These are phyloP conservation scores for Excoecaria cochinchinensis DNA, from an alignment of 345 rosid species.

Conservation along the genomic window DNA sequence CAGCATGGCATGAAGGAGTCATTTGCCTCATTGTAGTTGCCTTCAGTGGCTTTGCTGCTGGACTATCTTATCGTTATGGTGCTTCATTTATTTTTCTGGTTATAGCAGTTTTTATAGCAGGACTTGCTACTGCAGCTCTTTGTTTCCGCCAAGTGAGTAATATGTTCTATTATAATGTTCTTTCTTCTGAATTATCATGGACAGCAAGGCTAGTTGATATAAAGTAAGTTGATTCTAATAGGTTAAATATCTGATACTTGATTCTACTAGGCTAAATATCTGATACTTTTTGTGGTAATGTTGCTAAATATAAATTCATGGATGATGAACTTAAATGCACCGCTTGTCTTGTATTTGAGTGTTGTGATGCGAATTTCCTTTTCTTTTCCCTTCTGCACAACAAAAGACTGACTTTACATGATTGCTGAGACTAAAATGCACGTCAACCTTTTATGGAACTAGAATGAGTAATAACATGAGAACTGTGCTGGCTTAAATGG, in stretches of 20 bases:
- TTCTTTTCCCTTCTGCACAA: neutral
- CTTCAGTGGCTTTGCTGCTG: slow-evolving; percentile 73
- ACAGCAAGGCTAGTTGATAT: neutral
- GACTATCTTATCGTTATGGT: slow-evolving; percentile 56
- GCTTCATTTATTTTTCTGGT: slow-evolving; percentile 52
- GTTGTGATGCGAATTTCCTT: neutral
- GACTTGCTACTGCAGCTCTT: slow-evolving; percentile 58
- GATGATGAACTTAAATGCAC: neutral
- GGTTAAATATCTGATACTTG: neutral
- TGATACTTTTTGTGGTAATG: neutral
- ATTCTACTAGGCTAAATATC: neutral
- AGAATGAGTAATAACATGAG: neutral
- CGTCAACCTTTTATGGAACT: neutral
- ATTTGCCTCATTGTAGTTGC: slow-evolving; percentile 64
- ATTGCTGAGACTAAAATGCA: neutral
- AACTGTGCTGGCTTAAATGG: neutral
- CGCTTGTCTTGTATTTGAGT: neutral
- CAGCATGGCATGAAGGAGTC: slow-evolving; percentile 77
- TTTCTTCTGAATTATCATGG: neutral
- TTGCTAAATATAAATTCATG: neutral
- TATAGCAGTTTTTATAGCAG: slow-evolving; percentile 48
- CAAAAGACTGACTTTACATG: neutral
- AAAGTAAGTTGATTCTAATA: neutral
- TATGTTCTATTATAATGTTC: neutral
- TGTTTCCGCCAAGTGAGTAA: slow-evolving; percentile 64